These are phyloP conservation scores for Thelonectria rubi DNA, from an alignment of 2,329 filamentous ascomycete genomes.

Conservation along the genomic window DNA sequence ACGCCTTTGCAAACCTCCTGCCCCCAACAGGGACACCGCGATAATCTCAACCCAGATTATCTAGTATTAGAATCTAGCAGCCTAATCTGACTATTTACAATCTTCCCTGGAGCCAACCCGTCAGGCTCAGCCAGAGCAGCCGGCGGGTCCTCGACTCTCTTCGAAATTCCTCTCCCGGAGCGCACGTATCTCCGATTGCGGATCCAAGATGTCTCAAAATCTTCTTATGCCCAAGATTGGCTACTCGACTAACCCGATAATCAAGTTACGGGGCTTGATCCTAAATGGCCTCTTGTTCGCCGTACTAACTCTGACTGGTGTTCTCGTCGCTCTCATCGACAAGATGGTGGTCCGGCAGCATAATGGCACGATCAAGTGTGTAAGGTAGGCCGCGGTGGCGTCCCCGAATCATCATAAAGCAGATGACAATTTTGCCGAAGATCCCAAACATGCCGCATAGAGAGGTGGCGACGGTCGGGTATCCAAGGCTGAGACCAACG, in stretches of 20 bases:
- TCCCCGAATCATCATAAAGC: constrained; percentile 51
- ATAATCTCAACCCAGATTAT: constrained; percentile 54
- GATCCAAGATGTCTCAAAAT: too few species aligned
- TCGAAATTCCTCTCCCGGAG: too few species aligned
- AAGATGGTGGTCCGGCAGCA: constrained; percentile 36
- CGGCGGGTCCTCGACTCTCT: too few species aligned
- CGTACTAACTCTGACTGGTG: too few species aligned
- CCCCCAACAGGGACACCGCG: background rate
- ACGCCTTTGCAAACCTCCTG: background rate
- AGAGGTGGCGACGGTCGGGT: constrained; percentile 44
- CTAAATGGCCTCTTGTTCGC: too few species aligned
- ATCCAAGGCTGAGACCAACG: constrained; percentile 48
- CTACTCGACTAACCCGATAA: too few species aligned
- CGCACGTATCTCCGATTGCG: too few species aligned
- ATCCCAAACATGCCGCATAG: constrained; percentile 45
- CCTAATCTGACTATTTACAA: background rate
- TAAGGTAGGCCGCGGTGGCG: constrained; percentile 49
- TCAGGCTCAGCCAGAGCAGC: too few species aligned
- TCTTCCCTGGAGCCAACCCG: too few species aligned
- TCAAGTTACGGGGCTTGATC: too few species aligned
- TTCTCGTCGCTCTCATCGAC: too few species aligned
- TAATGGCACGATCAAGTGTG: constrained; percentile 48
- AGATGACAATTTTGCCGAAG: constrained; percentile 49
- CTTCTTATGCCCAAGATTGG: too few species aligned
- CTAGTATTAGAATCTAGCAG: background rate